Evolutionary conservation across 805 yeast genomes (phyloP).

Genomic region (Komagataella phaffii): DNA sequence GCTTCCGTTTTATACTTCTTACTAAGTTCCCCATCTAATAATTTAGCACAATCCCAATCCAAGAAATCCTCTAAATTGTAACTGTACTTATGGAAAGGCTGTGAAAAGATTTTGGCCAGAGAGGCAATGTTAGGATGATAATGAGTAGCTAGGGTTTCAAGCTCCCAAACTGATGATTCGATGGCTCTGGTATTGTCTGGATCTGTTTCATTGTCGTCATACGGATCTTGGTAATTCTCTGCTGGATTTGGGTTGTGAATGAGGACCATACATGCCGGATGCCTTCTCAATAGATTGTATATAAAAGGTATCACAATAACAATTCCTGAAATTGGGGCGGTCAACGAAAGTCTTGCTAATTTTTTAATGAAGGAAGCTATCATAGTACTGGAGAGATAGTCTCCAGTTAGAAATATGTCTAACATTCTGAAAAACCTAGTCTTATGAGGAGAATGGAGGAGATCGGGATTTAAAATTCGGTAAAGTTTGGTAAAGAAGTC

Average conservation of each 20-base stretch:
- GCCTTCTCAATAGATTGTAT: slow-evolving; percentile 79
- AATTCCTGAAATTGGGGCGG: slow-evolving; percentile 80
- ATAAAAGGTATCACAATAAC: slow-evolving; percentile 84
- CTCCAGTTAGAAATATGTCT: slow-evolving; percentile 74
- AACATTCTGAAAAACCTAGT: slow-evolving; percentile 80
- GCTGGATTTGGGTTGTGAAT: slow-evolving; percentile 40
- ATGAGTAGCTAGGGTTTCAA: slow-evolving; percentile 60
- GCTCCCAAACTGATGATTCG: slow-evolving; percentile 85
- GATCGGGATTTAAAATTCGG: slow-evolving; percentile 58
- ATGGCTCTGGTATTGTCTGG: slow-evolving; percentile 75
- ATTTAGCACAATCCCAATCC: slow-evolving; percentile 72
- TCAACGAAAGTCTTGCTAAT: slow-evolving; percentile 59
- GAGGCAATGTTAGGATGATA: slow-evolving; percentile 95
- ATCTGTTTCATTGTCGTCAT: slow-evolving; percentile 44
- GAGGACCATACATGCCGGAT: slow-evolving; percentile 88
- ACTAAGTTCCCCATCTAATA: slow-evolving; percentile 47
- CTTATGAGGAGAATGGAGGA: slow-evolving; percentile 68
- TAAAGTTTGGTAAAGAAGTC: slow-evolving; percentile 77
- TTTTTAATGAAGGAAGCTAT: slow-evolving; percentile 85
- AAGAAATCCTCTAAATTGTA: slow-evolving; percentile 91
- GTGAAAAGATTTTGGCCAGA: slow-evolving; percentile 74
- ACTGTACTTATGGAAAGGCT: slow-evolving; percentile 74
- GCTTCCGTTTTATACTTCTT: slow-evolving; percentile 62
- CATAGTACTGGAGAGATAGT: slow-evolving; percentile 73
- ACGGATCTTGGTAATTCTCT: slow-evolving; percentile 45